phyloP scores from a whole-genome alignment of 192 early-diverging fungal species.

The Umbelopsis sp. region DNA sequence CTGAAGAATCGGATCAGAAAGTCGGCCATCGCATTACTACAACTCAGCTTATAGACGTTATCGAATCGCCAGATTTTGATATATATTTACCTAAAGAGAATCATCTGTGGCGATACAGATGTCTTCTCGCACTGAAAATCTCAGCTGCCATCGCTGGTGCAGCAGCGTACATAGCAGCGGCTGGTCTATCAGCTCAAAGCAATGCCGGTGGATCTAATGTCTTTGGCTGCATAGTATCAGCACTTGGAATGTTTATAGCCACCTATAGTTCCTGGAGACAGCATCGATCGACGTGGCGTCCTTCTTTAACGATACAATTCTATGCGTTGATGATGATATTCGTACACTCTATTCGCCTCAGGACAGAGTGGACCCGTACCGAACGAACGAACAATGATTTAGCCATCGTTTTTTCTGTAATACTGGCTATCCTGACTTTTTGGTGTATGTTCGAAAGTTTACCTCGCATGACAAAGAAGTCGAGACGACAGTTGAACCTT shows the following conservation, averaged over 20 bases:
- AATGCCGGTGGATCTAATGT: conserved; percentile 21
- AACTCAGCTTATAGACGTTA: not conserved
- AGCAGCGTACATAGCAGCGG: not conserved
- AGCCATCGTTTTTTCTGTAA: conserved; percentile 32
- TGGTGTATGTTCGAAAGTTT: conserved; percentile 31
- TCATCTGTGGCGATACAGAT: not conserved
- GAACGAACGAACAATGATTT: conserved; percentile 20
- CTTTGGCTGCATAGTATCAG: conserved; percentile 10
- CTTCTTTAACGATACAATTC: not conserved
- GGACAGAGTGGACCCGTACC: conserved; percentile 14
- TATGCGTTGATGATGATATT: conserved; percentile 6
- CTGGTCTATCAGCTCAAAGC: conserved; percentile 1
- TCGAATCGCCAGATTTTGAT: not conserved
- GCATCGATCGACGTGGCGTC: conserved; percentile 15
- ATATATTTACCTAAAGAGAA: conserved; percentile 2
- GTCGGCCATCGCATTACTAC: not conserved
- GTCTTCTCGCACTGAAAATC: not conserved
- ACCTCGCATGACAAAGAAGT: conserved; percentile 33
- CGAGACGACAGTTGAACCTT: conserved; percentile 18
- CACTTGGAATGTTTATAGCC: not conserved
- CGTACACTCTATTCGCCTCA: not conserved
- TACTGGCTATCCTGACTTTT: conserved; percentile 15
- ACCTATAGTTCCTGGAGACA: conserved; percentile 16
- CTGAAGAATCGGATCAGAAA: no score
- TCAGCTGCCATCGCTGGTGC: not conserved